These are phyloP conservation scores for Neonectria faginata DNA, from an alignment of 2,329 filamentous ascomycete genomes.

Conservation along the genomic window DNA sequence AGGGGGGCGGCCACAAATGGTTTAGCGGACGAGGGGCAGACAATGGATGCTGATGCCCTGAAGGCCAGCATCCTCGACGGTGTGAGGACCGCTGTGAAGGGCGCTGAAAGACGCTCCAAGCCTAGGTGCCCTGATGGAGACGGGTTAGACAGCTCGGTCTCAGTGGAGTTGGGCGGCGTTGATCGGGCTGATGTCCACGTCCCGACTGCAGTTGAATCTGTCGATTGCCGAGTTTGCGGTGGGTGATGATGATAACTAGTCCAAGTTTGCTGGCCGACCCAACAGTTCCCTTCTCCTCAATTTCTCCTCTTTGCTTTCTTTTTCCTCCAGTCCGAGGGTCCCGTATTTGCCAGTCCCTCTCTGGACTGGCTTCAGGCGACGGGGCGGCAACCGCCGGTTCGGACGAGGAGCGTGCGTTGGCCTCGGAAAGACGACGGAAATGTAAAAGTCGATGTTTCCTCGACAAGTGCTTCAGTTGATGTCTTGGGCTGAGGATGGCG, in stretches of 20 bases:
- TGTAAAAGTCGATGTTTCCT: neutral
- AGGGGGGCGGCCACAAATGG: slow-evolving; percentile 26
- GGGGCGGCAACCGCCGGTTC: slow-evolving; percentile 1
- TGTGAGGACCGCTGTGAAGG: slow-evolving; percentile 15
- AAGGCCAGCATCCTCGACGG: slow-evolving; percentile 40
- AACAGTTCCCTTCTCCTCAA: neutral
- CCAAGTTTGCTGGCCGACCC: neutral
- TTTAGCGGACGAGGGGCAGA: slow-evolving; percentile 31
- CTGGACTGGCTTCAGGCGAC: slow-evolving; percentile 3
- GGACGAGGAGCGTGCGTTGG: neutral
- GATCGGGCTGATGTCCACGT: neutral
- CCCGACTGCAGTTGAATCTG: neutral
- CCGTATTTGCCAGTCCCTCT: neutral
- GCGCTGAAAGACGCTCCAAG: neutral
- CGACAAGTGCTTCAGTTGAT: neutral
- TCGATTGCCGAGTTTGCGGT: neutral
- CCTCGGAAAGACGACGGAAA: neutral
- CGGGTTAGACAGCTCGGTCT: neutral
- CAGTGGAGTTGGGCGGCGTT: neutral
- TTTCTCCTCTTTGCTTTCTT: slow-evolving; percentile 10
- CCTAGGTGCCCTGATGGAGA: no score
- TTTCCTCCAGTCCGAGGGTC: slow-evolving; percentile 1
- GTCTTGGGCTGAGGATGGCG: neutral
- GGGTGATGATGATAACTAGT: slow-evolving; percentile 6
- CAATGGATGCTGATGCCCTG: slow-evolving; percentile 34